These are phyloP conservation scores for Backusella morwellensis DNA, from an alignment of 192 early-diverging fungal species.

Conservation along the genomic window DNA sequence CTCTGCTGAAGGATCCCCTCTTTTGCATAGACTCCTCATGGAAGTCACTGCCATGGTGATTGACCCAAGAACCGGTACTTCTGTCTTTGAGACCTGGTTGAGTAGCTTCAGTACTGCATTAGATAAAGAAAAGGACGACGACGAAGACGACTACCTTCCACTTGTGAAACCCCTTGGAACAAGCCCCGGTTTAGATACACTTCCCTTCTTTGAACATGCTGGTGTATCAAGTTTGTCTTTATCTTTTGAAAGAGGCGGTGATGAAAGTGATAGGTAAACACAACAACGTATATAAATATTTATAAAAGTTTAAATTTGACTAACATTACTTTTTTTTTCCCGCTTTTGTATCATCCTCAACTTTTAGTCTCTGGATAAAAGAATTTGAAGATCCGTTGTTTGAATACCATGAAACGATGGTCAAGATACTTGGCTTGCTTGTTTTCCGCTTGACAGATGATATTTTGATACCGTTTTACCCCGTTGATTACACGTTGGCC, in stretches of 20 bases:
- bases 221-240: slow-evolving; percentile 56
- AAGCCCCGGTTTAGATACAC: slow-evolving; percentile 39
- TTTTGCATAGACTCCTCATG: slow-evolving; percentile 41
- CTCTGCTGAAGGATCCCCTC: slow-evolving; percentile 45
- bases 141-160: not conserved
- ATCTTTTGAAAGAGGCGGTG: slow-evolving; percentile 51
- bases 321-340: slow-evolving; percentile 4
- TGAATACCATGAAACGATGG: slow-evolving; percentile 48
- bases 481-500: slow-evolving; percentile 41
- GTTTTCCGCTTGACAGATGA: slow-evolving; percentile 42
- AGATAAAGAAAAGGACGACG: not conserved
- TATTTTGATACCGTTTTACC: slow-evolving; percentile 36
- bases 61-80: slow-evolving; percentile 41
- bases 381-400: slow-evolving; percentile 53
- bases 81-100: slow-evolving; percentile 50
- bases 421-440: slow-evolving; percentile 45
- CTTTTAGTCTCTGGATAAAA: slow-evolving; percentile 48
- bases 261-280: slow-evolving; percentile 51
- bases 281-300: not conserved
- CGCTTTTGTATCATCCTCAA: not conserved
- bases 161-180: not conserved
- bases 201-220: slow-evolving; percentile 54
- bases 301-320: slow-evolving; percentile 2
- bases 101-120: not conserved
- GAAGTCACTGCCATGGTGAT: slow-evolving; percentile 42